Percentiles rank a stretch among this genome's conserved stretches.
Evolutionary conservation across 768 basidiomycete genomes (phyloP).

Genomic region (Tylopilus sp.): DNA sequence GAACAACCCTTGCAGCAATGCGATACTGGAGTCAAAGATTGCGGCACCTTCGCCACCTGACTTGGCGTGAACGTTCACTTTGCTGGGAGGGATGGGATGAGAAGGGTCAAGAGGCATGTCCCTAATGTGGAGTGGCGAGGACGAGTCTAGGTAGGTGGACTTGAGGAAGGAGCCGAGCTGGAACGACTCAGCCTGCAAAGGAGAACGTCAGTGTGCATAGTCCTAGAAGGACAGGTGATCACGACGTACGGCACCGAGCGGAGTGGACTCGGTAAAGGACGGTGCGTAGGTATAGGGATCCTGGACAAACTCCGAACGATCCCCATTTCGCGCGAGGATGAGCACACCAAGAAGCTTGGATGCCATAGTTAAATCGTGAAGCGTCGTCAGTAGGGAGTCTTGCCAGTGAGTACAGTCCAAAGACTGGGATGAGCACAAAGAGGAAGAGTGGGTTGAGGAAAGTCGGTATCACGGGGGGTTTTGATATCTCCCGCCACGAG

Average conservation of each 20-base stretch:
- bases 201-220: conserved; percentile 5
- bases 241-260: conserved; percentile 63
- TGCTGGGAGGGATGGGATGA: conserved; percentile 58
- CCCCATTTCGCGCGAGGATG: conserved; percentile 74
- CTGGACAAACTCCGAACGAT: conserved; percentile 66
- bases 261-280: conserved; percentile 65
- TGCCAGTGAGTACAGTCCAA: neutral
- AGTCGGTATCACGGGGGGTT: conserved; percentile 16
- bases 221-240: neutral
- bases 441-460: conserved; percentile 10
- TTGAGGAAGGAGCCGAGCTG: conserved; percentile 60
- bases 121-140: conserved; percentile 64
- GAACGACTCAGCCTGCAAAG: conserved; percentile 60
- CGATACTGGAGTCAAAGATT: conserved; percentile 81
- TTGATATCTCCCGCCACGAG: conserved; percentile 29
- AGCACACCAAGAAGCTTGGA: conserved; percentile 65
- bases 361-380: conserved; percentile 20
- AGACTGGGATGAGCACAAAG: conserved; percentile 1
- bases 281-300: conserved; percentile 67
- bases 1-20: conserved; percentile 79
- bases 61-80: conserved; percentile 76
- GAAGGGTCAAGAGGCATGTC: conserved; percentile 59
- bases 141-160: conserved; percentile 61
- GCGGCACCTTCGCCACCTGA: conserved; percentile 76
- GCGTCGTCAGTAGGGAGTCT: neutral